Evolutionary conservation across 495 filamentous ascomycete species (phyloP).

Genomic region (Hypoxylon lenormandii): DNA sequence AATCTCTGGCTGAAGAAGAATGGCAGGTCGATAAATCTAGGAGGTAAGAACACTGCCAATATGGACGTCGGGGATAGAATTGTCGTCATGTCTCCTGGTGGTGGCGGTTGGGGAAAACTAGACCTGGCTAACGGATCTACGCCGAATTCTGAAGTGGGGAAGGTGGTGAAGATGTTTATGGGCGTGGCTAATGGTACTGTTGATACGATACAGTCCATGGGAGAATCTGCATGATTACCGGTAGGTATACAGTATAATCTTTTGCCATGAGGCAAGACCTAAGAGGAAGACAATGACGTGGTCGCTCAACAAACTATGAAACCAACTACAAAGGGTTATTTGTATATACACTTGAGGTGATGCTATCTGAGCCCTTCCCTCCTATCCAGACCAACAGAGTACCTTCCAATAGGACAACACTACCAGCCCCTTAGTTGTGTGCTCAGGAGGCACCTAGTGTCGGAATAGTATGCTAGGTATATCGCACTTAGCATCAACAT

Average conservation of each 20-base stretch:
- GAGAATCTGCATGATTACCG: conserved; percentile 6
- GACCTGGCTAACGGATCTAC: not conserved
- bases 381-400: no score
- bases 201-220: conserved; percentile 4
- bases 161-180: not conserved
- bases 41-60: conserved; percentile 88
- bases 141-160: not conserved
- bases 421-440: no score
- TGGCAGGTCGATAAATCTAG: conserved; percentile 73
- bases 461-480: no score
- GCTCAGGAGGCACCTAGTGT: no score
- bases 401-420: no score
- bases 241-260: conserved; percentile 19
- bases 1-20: conserved; percentile 79
- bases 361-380: no score
- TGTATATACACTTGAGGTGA: no score
- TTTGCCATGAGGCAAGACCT: no score
- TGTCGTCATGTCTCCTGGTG: conserved; percentile 74
- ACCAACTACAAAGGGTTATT: no score
- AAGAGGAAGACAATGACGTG: no score
- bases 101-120: conserved; percentile 74
- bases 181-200: not conserved
- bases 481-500: no score
- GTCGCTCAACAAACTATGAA: no score
- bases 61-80: conserved; percentile 90